phyloP scores from a whole-genome alignment of 2,329 filamentous ascomycete genomes.

The Colletotrichum sp. region DNA sequence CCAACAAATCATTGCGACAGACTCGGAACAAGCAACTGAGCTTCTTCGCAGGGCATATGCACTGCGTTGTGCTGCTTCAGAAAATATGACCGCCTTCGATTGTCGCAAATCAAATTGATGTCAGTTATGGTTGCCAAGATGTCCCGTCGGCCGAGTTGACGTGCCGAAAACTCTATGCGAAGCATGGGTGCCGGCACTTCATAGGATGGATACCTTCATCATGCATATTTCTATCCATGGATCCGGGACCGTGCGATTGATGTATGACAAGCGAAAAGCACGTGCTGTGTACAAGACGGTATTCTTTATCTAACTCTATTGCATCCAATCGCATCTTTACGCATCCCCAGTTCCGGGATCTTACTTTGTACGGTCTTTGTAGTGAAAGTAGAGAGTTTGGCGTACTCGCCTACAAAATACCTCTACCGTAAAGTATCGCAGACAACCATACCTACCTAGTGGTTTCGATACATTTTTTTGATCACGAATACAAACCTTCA shows the following conservation, averaged over 20 bases:
- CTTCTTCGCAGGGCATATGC: neutral
- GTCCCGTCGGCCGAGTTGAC: neutral
- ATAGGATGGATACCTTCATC: neutral
- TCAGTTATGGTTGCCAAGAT: neutral
- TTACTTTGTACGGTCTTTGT: neutral
- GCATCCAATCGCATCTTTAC: neutral
- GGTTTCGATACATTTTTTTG: neutral
- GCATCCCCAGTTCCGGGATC: neutral
- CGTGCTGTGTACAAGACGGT: neutral
- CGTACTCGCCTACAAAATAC: neutral
- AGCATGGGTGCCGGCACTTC: neutral
- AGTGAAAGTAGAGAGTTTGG: neutral
- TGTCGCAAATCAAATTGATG: neutral
- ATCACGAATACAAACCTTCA: neutral
- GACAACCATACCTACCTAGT: neutral
- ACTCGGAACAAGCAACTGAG: neutral
- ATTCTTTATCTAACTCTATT: neutral
- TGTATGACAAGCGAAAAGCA: neutral
- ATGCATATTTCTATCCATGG: neutral
- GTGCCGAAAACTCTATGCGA: neutral
- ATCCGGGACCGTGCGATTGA: neutral
- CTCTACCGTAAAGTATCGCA: neutral
- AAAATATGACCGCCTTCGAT: rapidly evolving
- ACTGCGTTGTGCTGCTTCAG: neutral
- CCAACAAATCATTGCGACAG: neutral